Evolutionary conservation across 2,329 filamentous ascomycete genomes (phyloP).

Genomic region (Elsinoe fawcettii): DNA sequence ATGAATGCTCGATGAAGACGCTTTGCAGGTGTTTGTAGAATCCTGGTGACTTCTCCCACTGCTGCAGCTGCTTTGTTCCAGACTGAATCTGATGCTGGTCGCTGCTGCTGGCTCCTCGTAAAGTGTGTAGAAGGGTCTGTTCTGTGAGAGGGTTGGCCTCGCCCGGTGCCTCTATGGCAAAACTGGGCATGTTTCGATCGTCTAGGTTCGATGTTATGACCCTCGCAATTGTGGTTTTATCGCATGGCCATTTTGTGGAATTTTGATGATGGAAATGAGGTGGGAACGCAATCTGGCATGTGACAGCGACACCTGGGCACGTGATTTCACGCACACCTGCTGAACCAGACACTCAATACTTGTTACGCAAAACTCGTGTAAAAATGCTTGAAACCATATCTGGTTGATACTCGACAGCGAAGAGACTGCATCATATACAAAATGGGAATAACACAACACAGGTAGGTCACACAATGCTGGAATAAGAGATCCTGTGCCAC

Average conservation of each 20-base stretch:
- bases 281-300: too few relatives aligned
- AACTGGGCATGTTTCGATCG: constrained; percentile 22
- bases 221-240: neutral
- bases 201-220: neutral
- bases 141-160: constrained; percentile 59
- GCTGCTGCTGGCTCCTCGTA: constrained; percentile 41
- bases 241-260: neutral
- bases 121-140: constrained; percentile 39
- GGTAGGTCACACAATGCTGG: neutral
- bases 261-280: neutral
- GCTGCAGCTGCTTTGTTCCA: constrained; percentile 45
- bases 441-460: too few relatives aligned
- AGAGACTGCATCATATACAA: too few relatives aligned
- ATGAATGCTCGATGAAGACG: constrained; percentile 69
- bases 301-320: neutral
- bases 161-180: constrained; percentile 63
- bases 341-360: too few relatives aligned
- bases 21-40: constrained; percentile 48
- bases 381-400: too few relatives aligned
- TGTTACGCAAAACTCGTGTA: too few relatives aligned
- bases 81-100: constrained; percentile 44
- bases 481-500: neutral
- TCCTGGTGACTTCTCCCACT: constrained; percentile 42
- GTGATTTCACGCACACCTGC: neutral
- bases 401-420: too few relatives aligned